Conservation (phyloP, 331 rosid genomes). For the Telfairia occidentalis region DNA sequence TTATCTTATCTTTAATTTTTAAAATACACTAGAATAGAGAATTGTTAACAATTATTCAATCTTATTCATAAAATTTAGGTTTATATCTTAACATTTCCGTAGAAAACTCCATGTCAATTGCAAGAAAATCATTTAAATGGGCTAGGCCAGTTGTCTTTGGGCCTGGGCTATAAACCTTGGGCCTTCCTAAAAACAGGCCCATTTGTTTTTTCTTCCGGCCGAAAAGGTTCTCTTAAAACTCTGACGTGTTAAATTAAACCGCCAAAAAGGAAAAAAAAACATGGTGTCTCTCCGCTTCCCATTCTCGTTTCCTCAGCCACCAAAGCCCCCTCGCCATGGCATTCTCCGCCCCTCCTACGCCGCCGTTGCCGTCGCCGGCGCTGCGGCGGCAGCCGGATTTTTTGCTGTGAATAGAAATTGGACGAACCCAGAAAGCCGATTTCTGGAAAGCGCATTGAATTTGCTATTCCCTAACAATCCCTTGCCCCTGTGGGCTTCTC, state of each 20-base stretch:
- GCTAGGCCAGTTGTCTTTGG: too few species aligned
- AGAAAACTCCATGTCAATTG: too few species aligned
- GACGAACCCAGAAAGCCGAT: constrained; percentile 17
- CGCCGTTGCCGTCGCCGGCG: constrained; percentile 7
- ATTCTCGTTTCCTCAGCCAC: constrained; percentile 60
- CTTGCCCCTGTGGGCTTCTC: constrained; percentile 52
- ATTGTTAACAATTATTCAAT: too few species aligned
- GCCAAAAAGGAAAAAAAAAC: neutral
- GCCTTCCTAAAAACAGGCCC: too few species aligned
- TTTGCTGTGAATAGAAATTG: constrained; percentile 22
- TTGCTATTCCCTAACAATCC: constrained; percentile 25
- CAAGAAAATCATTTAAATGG: too few species aligned
- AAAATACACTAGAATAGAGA: too few species aligned
- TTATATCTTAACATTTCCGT: too few species aligned
- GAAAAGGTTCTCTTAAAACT: neutral
- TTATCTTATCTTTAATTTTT: too few species aligned
- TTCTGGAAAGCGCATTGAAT: constrained; percentile 35
- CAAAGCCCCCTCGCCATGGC: constrained; percentile 11
- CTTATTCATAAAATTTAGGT: too few species aligned
- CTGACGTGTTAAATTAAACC: neutral
- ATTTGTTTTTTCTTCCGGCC: neutral
- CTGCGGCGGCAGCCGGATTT: constrained; percentile 32
- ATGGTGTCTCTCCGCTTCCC: constrained; percentile 80
- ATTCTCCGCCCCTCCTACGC: constrained; percentile 26
- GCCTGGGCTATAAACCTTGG: too few species aligned